Conservation (phyloP, 805 yeast species). For the Metschnikowia arizonensis region DNA sequence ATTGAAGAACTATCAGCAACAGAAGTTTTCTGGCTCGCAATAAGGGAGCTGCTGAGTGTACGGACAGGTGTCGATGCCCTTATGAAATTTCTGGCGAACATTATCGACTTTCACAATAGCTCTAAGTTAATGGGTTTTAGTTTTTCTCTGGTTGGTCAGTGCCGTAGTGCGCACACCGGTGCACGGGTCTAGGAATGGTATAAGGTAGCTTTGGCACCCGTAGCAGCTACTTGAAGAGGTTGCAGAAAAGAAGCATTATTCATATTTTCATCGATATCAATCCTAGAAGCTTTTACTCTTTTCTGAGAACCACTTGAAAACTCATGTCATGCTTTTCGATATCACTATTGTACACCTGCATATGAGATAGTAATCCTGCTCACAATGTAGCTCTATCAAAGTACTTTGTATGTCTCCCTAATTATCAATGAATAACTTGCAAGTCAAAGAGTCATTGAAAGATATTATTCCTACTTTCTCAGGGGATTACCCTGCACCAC, state of each 20-base stretch:
- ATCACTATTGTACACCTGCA: not conserved
- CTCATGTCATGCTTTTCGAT: not conserved
- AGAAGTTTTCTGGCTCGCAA: conserved; percentile 23
- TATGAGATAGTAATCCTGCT: not conserved
- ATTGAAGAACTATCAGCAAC: conserved; percentile 26
- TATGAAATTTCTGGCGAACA: conserved; percentile 25
- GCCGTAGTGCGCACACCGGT: conserved; percentile 12
- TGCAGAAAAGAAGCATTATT: not conserved
- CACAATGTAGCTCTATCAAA: not conserved
- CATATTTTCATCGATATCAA: not conserved
- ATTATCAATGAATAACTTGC: conserved; percentile 18
- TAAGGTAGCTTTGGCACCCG: not conserved
- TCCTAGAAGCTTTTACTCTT: no score
- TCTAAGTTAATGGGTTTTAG: conserved; percentile 2
- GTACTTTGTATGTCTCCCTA: not conserved
- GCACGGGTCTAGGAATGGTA: conserved; percentile 9
- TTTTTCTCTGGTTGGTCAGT: conserved; percentile 20
- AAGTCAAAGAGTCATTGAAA: conserved; percentile 32
- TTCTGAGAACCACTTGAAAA: not conserved
- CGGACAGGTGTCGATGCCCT: conserved; percentile 24
- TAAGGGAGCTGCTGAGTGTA: conserved; percentile 21
- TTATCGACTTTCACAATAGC: conserved; percentile 5
- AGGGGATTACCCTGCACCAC: conserved; percentile 40
- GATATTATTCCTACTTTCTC: conserved; percentile 48
- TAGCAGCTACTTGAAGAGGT: not conserved